A percentile compares a stretch with the other conserved stretches of the same genome.
Evolutionary conservation across 345 rosid species (phyloP).

Genomic region (Brassica rapa): DNA sequence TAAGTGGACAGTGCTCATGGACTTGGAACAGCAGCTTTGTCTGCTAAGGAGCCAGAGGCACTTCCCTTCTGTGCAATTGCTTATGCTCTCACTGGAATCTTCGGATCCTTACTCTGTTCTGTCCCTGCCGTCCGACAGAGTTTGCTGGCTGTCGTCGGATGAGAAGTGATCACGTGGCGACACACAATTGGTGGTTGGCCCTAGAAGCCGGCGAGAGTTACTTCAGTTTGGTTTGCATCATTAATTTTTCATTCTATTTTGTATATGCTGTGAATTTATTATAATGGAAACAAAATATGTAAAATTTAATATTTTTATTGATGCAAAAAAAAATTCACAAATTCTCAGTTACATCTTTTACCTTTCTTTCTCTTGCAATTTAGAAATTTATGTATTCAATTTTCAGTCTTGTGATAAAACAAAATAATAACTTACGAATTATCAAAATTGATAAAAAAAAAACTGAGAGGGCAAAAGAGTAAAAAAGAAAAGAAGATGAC

Average conservation of each 20-base stretch:
- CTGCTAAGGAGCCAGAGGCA: constrained; percentile 96
- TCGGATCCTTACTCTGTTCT: constrained; percentile 84
- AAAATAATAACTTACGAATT: not conserved
- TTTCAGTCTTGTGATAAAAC: not conserved
- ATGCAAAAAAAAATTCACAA: not conserved
- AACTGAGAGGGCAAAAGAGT: constrained; percentile 15
- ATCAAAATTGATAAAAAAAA: not conserved
- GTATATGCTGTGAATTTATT: constrained; percentile 27
- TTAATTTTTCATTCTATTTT: not conserved
- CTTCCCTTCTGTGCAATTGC: constrained; percentile 96
- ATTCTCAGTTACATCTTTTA: not conserved
- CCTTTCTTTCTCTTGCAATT: not conserved
- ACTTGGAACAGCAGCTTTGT: constrained; percentile 94
- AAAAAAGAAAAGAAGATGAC: constrained; percentile 11
- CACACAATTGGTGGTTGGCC: not conserved
- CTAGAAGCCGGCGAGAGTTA: not conserved
- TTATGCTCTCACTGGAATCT: constrained; percentile 90
- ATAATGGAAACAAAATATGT: constrained; percentile 11
- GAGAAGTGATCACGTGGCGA: constrained; percentile 33
- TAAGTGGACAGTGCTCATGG: constrained; percentile 80
- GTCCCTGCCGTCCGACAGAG: constrained; percentile 85
- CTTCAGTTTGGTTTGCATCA: constrained; percentile 13
- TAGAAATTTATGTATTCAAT: not conserved
- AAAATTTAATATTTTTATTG: not conserved
- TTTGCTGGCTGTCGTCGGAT: constrained; percentile 68